phyloP scores from a whole-genome alignment of 805 yeast species.

The Ogataea methylovora region DNA sequence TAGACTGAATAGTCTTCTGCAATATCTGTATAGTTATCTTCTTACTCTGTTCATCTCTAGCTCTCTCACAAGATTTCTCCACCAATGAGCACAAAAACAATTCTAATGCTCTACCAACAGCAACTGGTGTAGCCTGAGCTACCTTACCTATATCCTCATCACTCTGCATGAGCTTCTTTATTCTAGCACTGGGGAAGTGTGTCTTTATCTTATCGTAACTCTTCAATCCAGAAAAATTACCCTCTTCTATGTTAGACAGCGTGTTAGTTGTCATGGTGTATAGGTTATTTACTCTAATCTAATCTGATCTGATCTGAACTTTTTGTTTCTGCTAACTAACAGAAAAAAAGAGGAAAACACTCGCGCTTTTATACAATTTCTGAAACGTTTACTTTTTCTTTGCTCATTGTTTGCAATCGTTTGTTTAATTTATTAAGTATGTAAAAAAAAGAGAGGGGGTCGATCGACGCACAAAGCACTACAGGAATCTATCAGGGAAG shows the following conservation, averaged over 20 bases:
- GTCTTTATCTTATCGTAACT: slow-evolving; percentile 54
- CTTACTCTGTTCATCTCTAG: slow-evolving; percentile 65
- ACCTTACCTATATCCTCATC: slow-evolving; percentile 99
- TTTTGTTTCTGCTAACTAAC: too few species aligned
- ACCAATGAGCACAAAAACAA: slow-evolving; percentile 85
- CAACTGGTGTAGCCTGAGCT: slow-evolving; percentile 98
- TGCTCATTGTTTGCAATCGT: neutral
- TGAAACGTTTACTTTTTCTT: neutral
- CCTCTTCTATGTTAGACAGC: neutral
- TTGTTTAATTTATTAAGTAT: too few species aligned
- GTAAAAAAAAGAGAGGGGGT: too few species aligned
- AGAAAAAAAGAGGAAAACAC: too few species aligned
- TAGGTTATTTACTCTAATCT: too few species aligned
- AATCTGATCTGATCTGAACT: too few species aligned
- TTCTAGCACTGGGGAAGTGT: slow-evolving; percentile 88
- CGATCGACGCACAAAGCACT: too few species aligned
- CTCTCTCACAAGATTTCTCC: slow-evolving; percentile 73
- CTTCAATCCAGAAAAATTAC: slow-evolving; percentile 2
- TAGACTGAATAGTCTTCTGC: slow-evolving; percentile 72
- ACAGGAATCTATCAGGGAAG: slow-evolving; percentile 76
- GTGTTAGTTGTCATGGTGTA: too few species aligned
- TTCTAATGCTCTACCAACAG: slow-evolving; percentile 92
- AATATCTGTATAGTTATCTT: slow-evolving; percentile 79
- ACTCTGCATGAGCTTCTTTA: slow-evolving; percentile 93
- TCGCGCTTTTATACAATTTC: neutral